Conservation (phyloP, 2,329 filamentous ascomycete species). For the Acephala macrosclerotiorum region DNA sequence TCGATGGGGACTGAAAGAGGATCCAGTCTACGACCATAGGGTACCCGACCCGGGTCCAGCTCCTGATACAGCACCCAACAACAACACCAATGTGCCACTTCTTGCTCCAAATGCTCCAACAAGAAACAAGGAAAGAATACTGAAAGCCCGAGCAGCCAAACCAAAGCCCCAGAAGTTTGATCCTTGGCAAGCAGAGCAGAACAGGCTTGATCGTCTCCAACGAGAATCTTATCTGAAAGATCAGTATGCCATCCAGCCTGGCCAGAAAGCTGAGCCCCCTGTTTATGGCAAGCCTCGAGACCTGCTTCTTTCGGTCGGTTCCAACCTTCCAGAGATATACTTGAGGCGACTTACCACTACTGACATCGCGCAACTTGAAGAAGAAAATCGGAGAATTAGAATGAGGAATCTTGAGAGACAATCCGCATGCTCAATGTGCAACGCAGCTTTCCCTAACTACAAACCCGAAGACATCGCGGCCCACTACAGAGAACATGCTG, state of each 20-base stretch:
- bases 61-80: no score
- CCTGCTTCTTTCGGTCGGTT: constrained; percentile 25
- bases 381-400: constrained; percentile 36
- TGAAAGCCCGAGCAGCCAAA: constrained; percentile 25
- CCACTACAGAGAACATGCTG: constrained; percentile 32
- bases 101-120: background rate
- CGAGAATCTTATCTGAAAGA: constrained; percentile 32
- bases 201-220: constrained; percentile 31
- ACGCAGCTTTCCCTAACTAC: constrained; percentile 24
- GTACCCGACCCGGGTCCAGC: no score
- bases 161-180: constrained; percentile 25
- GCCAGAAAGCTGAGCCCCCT: constrained; percentile 33
- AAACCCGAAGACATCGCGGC: constrained; percentile 26
- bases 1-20: background rate
- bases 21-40: no score
- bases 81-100: background rate
- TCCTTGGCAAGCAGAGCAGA: constrained; percentile 32
- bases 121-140: constrained; percentile 33
- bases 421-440: constrained; percentile 34
- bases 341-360: constrained; percentile 35
- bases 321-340: constrained; percentile 35
- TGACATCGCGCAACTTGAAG: constrained; percentile 31
- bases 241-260: constrained; percentile 38
- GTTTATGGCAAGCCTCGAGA: constrained; percentile 33
- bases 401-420: constrained; percentile 36